A percentile compares a stretch with the other conserved stretches of the same genome.
Evolutionary conservation across 768 basidiomycete genomes (phyloP).

Genomic region (Auricularia sp.): DNA sequence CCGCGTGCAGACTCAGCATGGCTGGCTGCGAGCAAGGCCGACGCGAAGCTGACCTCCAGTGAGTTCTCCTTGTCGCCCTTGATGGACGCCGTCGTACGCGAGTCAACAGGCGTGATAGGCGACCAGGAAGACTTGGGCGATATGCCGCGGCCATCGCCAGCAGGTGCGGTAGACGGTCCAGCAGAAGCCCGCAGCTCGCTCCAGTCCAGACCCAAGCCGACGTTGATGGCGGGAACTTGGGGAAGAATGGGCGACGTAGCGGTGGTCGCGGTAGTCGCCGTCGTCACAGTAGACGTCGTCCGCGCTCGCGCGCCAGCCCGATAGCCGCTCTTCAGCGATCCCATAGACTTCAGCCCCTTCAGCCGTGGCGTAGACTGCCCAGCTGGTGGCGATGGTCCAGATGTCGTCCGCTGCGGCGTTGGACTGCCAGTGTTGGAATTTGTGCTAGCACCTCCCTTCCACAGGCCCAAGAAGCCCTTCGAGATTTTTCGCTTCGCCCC

Average conservation of each 20-base stretch:
- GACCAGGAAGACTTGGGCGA: background rate
- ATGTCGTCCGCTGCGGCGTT: conserved; percentile 27
- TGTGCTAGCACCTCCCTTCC: conserved; percentile 30
- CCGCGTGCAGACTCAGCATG: conserved; percentile 92
- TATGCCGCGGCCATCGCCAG: background rate
- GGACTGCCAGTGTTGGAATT: background rate
- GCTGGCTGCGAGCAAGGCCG: conserved; percentile 81
- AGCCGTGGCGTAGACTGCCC: conserved; percentile 30
- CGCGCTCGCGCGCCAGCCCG: background rate
- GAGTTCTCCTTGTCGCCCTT: background rate
- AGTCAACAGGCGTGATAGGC: background rate
- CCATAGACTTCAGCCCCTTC: conserved; percentile 72
- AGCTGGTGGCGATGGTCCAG: conserved; percentile 29
- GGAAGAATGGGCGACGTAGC: conserved; percentile 40
- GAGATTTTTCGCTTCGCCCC: conserved; percentile 47
- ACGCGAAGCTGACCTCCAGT: background rate
- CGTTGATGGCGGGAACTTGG: conserved; percentile 41
- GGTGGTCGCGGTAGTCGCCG: conserved; percentile 12
- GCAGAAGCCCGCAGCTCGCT: background rate
- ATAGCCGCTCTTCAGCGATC: conserved; percentile 43
- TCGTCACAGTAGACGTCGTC: conserved; percentile 32
- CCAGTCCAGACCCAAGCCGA: conserved; percentile 43
- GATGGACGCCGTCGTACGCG: background rate
- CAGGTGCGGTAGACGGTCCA: background rate
- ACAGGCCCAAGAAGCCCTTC: conserved; percentile 47